Evolutionary conservation across 1,284 basidiomycete genomes (phyloP).

Genomic region (Leccinum subrobustum): DNA sequence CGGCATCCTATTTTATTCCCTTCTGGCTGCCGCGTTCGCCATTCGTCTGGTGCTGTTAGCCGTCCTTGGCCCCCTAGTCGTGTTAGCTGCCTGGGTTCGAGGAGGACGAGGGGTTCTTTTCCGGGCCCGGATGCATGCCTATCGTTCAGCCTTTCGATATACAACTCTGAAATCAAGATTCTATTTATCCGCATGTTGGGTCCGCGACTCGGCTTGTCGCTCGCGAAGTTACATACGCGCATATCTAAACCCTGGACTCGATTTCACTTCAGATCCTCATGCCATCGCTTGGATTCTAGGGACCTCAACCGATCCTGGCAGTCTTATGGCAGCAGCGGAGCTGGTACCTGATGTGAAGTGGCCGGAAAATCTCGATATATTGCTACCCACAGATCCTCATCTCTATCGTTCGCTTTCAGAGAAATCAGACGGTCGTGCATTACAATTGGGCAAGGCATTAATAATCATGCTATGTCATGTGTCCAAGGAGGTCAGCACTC

Average conservation of each 20-base stretch:
- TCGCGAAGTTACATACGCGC: background rate
- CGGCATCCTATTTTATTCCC: background rate
- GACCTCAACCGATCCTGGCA: conserved; percentile 14
- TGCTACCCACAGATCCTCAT: conserved; percentile 3
- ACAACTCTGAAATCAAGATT: background rate
- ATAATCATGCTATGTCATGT: too few species aligned
- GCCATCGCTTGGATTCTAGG: conserved; percentile 15
- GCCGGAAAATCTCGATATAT: conserved; percentile 9
- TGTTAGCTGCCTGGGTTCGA: background rate
- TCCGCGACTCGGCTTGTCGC: conserved; percentile 2
- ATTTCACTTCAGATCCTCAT: background rate
- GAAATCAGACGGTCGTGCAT: too few species aligned
- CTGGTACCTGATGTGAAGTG: conserved; percentile 11
- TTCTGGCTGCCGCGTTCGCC: background rate
- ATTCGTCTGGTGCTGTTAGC: background rate
- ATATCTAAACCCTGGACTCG: background rate
- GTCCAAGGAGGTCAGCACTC: too few species aligned
- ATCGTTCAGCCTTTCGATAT: background rate
- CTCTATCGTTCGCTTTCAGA: background rate
- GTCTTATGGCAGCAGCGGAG: conserved; percentile 12
- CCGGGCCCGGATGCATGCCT: background rate
- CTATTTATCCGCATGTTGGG: background rate
- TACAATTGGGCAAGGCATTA: too few species aligned
- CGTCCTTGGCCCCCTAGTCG: background rate
- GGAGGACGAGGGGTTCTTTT: background rate